Evolutionary conservation across 2,329 filamentous ascomycete species (phyloP), one percentile per base, ranked within the genome.

Genomic region (Samsoniella hepiali): DNA sequence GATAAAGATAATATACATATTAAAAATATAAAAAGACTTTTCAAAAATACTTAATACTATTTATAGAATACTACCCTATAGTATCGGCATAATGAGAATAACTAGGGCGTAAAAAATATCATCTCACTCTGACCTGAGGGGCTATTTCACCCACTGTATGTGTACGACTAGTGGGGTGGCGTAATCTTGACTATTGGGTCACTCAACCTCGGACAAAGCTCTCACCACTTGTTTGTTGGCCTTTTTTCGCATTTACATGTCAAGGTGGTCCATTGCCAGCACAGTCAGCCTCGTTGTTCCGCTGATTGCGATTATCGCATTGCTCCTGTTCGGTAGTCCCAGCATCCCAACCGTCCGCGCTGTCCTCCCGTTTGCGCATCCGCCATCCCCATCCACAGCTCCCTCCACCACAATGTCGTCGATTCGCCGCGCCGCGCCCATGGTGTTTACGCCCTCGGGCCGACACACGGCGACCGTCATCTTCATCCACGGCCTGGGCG

Each of bases 391-490:
- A 11, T 9, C 56, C 31, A 22, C 36, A 31, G 15, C 49, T 29
- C 31, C 42, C 5, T 31, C 38, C 36, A 44, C 42, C 32, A 54
- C 56, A 40, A 68, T 72, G 69, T 62, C 72, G 47, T 67, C 73
- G 7, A 58, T 75, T 40, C 65, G 71, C n/a, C 71, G 74, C 47
- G 62, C 74, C 31, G 73, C 77, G 17, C 86, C 87, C 15, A 80
- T 95, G 62, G 83, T 95, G 27, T 88, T 96, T 65, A 91, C 91
- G 34, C 91, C 93, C 47, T 79, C 91, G 40, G 90, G 86, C 73
- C 87, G 86, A 73, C 95, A 98, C 78, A 97, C 95, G 44, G 93
- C 93, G 31, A 97, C 94, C 3, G 90, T 98, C 71, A 98, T 99
- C 71, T 93, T 97, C 77, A 84, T 91, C 59, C 95, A 99, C 75